phyloP scores from a whole-genome alignment of 2,329 filamentous ascomycete genomes.

The Penicillium italicum region DNA sequence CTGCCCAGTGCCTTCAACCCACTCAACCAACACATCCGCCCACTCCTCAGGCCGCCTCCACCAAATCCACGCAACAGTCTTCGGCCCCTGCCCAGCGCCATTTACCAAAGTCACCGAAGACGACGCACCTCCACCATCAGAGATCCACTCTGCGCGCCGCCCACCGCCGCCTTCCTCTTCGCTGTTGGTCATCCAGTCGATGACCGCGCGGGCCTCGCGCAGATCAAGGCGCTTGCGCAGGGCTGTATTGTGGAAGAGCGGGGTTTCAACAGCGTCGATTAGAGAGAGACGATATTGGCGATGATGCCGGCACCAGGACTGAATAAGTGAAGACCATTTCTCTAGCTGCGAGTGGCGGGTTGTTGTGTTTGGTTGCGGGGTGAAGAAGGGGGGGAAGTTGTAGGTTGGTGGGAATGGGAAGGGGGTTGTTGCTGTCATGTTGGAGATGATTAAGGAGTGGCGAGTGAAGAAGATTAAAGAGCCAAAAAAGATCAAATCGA shows the following conservation, averaged over 20 bases:
- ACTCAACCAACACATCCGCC: constrained; percentile 72
- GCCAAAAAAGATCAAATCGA: neutral
- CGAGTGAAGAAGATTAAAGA: neutral
- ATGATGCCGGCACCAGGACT: constrained; percentile 76
- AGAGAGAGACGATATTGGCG: constrained; percentile 72
- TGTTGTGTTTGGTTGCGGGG: constrained; percentile 45
- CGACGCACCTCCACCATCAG: constrained; percentile 17
- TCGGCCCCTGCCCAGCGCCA: constrained; percentile 30
- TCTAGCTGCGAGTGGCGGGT: constrained; percentile 55
- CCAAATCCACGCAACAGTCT: constrained; percentile 67
- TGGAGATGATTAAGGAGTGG: neutral
- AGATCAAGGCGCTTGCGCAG: constrained; percentile 48
- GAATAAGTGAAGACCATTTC: constrained; percentile 84
- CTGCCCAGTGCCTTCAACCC: constrained; percentile 82
- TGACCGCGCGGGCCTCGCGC: constrained; percentile 51
- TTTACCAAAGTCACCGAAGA: neutral
- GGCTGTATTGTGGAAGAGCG: constrained; percentile 53
- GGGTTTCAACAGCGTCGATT: constrained; percentile 56
- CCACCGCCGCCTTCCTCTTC: constrained; percentile 47
- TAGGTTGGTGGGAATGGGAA: constrained; percentile 44
- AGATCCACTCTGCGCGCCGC: constrained; percentile 59
- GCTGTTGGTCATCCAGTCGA: constrained; percentile 54
- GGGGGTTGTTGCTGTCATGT: constrained; percentile 16
- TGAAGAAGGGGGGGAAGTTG: constrained; percentile 54
- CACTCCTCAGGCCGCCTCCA: constrained; percentile 90